Evolutionary conservation across 2,329 filamentous ascomycete genomes (phyloP), one percentile per base, ranked within the genome.

Genomic region (Leptodontidium sp.): DNA sequence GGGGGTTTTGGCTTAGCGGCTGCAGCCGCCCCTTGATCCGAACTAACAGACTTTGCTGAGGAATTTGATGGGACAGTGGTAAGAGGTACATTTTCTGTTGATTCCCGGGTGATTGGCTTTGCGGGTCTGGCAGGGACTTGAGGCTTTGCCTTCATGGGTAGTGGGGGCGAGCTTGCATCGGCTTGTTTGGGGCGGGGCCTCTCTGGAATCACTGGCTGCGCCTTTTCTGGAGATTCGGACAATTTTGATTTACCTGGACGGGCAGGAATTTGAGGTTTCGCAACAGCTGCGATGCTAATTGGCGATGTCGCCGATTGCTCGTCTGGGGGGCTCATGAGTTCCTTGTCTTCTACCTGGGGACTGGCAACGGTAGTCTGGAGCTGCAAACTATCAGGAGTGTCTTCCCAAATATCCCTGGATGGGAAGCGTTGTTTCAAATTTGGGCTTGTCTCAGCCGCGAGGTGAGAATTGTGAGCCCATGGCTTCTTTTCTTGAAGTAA

Each of bases 371-470:
- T 94, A 0, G 94, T 92, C 76, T 94, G 89, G 24, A 97, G 86
- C 71, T 91, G 86, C 67, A 92, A 87, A 76, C 93, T 95, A 75
- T 97, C 93, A 1, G 95, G 95, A 0, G 88, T 90, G 79, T 98
- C 95, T 81, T 98, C 95, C 95, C 95, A 98, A 52, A 98, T 89
- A 80, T 98, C 95, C 65, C 90, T 89, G 78, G 94, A 97, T 0
- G 95, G 95, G 79, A 98, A 98, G 14, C 93, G 89, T 63, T 90
- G 89, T 68, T 88, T 84, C 73, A 86, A 78, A 17, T 83, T 83
- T 5, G 90, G 87, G 26, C 90, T 84, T 14, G 80, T 79, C 50
- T 87, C 84, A 58, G 85, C 80, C 8, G 82, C 78, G 17, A 90
- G 81, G 75, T 86, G 86, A 21, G 84, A 78, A 69, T 85, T 81